phyloP scores from a whole-genome alignment of 805 yeast species.

The Candida xyloterini region DNA sequence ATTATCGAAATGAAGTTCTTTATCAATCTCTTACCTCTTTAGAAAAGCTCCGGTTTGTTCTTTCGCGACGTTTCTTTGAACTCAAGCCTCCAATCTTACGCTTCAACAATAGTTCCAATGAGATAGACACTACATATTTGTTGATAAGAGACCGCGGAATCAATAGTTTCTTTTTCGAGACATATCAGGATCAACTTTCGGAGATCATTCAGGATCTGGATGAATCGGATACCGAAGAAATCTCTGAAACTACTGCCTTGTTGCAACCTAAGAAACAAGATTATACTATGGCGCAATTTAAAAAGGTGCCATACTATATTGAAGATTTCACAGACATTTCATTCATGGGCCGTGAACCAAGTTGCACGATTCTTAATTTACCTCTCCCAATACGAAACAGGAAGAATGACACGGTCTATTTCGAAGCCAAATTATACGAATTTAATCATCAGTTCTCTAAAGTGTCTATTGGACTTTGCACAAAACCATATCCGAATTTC shows the following conservation, averaged over 20 bases:
- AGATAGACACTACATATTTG: conserved; percentile 29
- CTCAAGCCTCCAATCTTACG: conserved; percentile 26
- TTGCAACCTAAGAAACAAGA: conserved; percentile 14
- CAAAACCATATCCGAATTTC: conserved; percentile 74
- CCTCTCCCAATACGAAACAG: conserved; percentile 37
- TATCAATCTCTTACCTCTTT: conserved; percentile 18
- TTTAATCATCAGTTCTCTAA: conserved; percentile 43
- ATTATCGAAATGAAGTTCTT: conserved; percentile 20
- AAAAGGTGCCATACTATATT: conserved; percentile 26
- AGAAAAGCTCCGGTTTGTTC: conserved; percentile 26
- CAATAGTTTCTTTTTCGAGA: conserved; percentile 31
- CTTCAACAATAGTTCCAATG: conserved; percentile 25
- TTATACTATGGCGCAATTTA: conserved; percentile 18
- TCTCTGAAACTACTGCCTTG: conserved; percentile 20
- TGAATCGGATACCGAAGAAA: conserved; percentile 2
- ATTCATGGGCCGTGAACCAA: conserved; percentile 23
- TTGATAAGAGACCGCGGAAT: conserved; percentile 37
- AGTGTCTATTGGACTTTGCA: conserved; percentile 63
- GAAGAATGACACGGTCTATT: conserved; percentile 55
- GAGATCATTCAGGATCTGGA: conserved; percentile 16
- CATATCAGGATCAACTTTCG: conserved; percentile 31
- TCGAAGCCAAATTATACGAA: conserved; percentile 55
- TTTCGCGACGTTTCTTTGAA: conserved; percentile 25
- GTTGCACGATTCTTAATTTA: conserved; percentile 30
- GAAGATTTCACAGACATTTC: conserved; percentile 34